Percentiles rank a stretch among this genome's conserved stretches.
Conservation (phyloP, 176 grass and related monocot genomes). For the Leersia perrieri region DNA sequence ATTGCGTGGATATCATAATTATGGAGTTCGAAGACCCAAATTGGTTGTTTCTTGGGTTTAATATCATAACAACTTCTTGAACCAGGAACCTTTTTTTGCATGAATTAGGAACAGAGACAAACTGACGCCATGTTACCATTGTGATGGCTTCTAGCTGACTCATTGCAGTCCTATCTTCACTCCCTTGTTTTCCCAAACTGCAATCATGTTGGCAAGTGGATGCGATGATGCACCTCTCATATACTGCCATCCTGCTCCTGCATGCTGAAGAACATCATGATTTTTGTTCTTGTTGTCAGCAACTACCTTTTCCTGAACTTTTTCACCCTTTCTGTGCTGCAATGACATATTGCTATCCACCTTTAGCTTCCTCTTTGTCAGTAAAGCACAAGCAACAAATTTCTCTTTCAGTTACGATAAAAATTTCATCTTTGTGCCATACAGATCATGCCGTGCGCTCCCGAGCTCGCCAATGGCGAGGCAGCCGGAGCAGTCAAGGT, state of each 20-base stretch:
- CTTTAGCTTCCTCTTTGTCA: not conserved
- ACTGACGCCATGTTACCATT: slow-evolving; percentile 14
- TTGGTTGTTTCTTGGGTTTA: no score
- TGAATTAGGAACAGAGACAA: not conserved
- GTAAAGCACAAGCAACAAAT: not conserved
- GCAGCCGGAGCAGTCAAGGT: slow-evolving; percentile 46
- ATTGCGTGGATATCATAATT: not conserved
- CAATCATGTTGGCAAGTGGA: slow-evolving; percentile 41
- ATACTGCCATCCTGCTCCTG: not conserved
- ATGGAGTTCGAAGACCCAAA: not conserved
- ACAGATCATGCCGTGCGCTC: slow-evolving; percentile 55
- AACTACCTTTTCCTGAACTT: slow-evolving; percentile 27
- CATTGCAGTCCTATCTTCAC: not conserved
- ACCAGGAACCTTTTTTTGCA: not conserved
- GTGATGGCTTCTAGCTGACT: slow-evolving; percentile 28
- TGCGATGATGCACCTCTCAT: slow-evolving; percentile 20
- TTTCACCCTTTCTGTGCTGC: slow-evolving; percentile 12
- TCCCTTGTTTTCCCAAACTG: slow-evolving; percentile 23
- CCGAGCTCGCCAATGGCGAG: slow-evolving; percentile 41
- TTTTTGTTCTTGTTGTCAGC: slow-evolving; percentile 29
- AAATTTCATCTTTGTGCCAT: slow-evolving; percentile 26
- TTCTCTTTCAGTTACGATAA: not conserved
- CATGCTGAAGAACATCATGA: slow-evolving; percentile 33
- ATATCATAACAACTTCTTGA: not conserved
- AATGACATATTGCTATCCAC: not conserved